A percentile compares a stretch with the other conserved stretches of the same genome.
Evolutionary conservation across 2,329 filamentous ascomycete species (phyloP).

Genomic region (Ophiocordyceps sinensis): DNA sequence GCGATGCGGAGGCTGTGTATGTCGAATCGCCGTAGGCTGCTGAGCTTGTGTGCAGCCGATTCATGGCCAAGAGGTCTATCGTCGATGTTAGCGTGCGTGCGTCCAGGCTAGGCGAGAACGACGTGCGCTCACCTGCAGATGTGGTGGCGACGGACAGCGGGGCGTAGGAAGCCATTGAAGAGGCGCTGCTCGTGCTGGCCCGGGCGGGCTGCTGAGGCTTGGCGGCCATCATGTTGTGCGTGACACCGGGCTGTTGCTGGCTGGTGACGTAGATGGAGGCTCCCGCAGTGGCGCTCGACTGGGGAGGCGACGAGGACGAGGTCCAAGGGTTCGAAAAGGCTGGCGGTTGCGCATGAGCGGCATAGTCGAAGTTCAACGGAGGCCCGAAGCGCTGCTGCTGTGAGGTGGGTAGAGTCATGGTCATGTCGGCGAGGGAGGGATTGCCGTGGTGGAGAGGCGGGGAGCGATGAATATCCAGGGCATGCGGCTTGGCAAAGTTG

Average conservation of each 20-base stretch:
- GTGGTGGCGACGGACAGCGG: conserved; percentile 60
- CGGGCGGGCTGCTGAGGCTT: conserved; percentile 34
- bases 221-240: conserved; percentile 35
- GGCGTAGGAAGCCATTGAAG: conserved; percentile 54
- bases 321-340: conserved; percentile 92
- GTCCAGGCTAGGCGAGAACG: conserved; percentile 5
- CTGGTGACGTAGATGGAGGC: conserved; percentile 50
- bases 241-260: conserved; percentile 29
- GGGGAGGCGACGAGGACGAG: conserved; percentile 31
- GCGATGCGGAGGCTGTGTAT: conserved; percentile 53
- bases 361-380: conserved; percentile 66
- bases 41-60: conserved; percentile 45
- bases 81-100: not conserved
- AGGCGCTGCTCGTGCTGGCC: conserved; percentile 41
- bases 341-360: conserved; percentile 34
- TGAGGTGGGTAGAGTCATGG: conserved; percentile 85
- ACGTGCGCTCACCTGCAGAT: conserved; percentile 50
- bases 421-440: conserved; percentile 46
- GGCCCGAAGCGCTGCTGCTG: conserved; percentile 61
- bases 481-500: not conserved
- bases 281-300: conserved; percentile 32
- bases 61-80: conserved; percentile 55
- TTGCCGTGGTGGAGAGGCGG: not conserved
- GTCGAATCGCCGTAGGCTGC: conserved; percentile 58
- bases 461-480: not conserved